phyloP scores from a whole-genome alignment of 192 early-diverging fungal genomes.

The Thoreauomyces humboldtii region DNA sequence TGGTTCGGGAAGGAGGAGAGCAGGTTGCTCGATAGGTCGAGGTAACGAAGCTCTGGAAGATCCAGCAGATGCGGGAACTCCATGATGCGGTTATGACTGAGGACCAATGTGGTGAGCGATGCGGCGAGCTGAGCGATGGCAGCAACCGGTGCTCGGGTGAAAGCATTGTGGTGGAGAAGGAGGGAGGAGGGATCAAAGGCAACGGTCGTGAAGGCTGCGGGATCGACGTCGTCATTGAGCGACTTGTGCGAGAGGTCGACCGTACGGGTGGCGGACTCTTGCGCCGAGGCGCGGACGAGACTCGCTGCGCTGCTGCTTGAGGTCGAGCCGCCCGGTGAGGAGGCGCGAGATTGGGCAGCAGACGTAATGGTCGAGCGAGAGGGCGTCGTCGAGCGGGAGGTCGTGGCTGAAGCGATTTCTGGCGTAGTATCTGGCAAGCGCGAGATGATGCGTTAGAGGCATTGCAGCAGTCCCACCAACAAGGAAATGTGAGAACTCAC shows the following conservation, averaged over 20 bases:
- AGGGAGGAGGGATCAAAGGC: slow-evolving; percentile 8
- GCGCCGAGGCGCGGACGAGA: not conserved
- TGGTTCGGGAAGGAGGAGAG: not conserved
- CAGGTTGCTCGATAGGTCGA: slow-evolving; percentile 8
- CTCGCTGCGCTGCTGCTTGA: not conserved
- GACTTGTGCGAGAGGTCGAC: slow-evolving; percentile 18
- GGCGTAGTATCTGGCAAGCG: too few species aligned
- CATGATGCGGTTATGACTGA: slow-evolving; percentile 1
- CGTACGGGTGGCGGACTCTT: slow-evolving; percentile 12
- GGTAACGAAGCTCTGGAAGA: not conserved
- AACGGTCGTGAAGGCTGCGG: not conserved
- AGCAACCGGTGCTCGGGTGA: slow-evolving; percentile 4
- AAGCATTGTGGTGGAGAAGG: slow-evolving; percentile 20
- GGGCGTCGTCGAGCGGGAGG: not conserved
- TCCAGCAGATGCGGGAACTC: not conserved
- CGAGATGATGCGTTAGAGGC: too few species aligned
- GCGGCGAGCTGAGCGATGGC: not conserved
- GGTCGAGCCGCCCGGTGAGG: too few species aligned
- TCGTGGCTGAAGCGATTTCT: too few species aligned
- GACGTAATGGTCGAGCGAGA: not conserved
- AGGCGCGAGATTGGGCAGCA: not conserved
- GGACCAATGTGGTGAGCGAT: slow-evolving; percentile 15
- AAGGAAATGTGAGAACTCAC: not conserved
- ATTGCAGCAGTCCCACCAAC: not conserved
- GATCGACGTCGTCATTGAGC: slow-evolving; percentile 4